Percentiles rank a stretch among this genome's conserved stretches.
Evolutionary conservation across 2,329 filamentous ascomycete species (phyloP).

Genomic region (Sphaerostilbella broomeana): DNA sequence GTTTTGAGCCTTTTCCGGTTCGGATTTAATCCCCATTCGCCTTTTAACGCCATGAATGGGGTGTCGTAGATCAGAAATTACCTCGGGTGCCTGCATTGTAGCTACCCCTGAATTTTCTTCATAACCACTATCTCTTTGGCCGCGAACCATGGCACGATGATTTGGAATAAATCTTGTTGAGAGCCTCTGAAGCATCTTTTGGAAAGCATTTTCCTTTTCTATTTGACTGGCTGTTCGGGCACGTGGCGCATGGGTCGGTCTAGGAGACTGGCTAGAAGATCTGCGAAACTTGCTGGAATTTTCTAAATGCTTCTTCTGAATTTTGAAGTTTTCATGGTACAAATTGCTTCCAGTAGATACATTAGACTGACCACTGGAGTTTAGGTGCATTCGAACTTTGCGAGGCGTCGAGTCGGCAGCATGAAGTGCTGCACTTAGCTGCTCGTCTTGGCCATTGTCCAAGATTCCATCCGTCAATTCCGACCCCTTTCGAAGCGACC

Average conservation of each 20-base stretch:
- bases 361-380: background rate
- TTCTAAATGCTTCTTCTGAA: too few relatives aligned
- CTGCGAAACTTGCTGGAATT: too few relatives aligned
- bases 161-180: too few relatives aligned
- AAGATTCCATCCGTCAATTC: background rate
- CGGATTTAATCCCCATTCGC: background rate
- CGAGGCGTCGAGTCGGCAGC: conserved; percentile 10
- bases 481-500: background rate
- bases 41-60: background rate
- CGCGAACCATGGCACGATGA: too few relatives aligned
- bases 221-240: too few relatives aligned
- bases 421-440: conserved; percentile 11
- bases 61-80: background rate
- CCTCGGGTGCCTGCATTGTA: background rate
- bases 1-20: background rate
- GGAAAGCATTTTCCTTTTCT: too few relatives aligned
- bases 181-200: too few relatives aligned
- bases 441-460: conserved; percentile 8
- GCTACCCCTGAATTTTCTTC: background rate
- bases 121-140: background rate
- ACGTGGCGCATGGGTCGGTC: too few relatives aligned
- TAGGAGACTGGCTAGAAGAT: too few relatives aligned
- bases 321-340: too few relatives aligned
- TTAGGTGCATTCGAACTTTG: conserved; percentile 1
- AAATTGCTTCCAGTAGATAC: too few relatives aligned